Evolutionary conservation across 139 green algal genomes (phyloP).

Genomic region (Haematococcus sp.): DNA sequence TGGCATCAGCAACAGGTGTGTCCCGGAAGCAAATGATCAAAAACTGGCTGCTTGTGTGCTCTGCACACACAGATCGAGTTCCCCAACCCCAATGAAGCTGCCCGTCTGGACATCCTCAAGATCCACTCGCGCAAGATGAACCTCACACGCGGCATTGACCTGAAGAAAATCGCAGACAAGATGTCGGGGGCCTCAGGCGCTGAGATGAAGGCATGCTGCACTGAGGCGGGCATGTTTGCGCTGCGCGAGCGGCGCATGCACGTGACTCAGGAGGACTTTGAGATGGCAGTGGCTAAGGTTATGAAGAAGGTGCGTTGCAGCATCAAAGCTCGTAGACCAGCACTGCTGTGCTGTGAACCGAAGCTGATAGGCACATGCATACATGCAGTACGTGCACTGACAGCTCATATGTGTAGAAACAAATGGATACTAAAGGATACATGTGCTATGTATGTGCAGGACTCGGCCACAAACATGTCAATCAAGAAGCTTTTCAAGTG

Average conservation of each 20-base stretch:
- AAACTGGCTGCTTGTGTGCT: too few species aligned
- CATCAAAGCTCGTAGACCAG: neutral
- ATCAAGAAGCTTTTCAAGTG: conserved; percentile 26
- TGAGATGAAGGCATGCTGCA: conserved; percentile 97
- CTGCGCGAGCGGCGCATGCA: conserved; percentile 95
- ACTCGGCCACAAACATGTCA: conserved; percentile 23
- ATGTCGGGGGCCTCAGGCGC: conserved; percentile 86
- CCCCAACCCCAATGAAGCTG: conserved; percentile 91
- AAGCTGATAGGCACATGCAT: too few species aligned
- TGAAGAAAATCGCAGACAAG: conserved; percentile 91
- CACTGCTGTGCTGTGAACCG: neutral
- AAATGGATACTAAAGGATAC: too few species aligned
- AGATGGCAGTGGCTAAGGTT: conserved; percentile 98
- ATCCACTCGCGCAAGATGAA: conserved; percentile 75
- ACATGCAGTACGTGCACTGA: too few species aligned
- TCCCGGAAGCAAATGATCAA: too few species aligned
- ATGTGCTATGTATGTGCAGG: too few species aligned
- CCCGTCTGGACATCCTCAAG: conserved; percentile 93
- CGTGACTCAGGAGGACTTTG: conserved; percentile 99
- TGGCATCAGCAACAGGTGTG: too few species aligned
- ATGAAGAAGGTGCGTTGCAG: conserved; percentile 35
- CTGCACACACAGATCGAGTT: conserved; percentile 87
- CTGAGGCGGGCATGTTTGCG: conserved; percentile 98
- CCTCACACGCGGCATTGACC: conserved; percentile 91
- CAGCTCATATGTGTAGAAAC: too few species aligned